A percentile compares a stretch with the other conserved stretches of the same genome.
phyloP scores from a whole-genome alignment of 148 eudicot genomes.

The Persicaria maculosa region DNA sequence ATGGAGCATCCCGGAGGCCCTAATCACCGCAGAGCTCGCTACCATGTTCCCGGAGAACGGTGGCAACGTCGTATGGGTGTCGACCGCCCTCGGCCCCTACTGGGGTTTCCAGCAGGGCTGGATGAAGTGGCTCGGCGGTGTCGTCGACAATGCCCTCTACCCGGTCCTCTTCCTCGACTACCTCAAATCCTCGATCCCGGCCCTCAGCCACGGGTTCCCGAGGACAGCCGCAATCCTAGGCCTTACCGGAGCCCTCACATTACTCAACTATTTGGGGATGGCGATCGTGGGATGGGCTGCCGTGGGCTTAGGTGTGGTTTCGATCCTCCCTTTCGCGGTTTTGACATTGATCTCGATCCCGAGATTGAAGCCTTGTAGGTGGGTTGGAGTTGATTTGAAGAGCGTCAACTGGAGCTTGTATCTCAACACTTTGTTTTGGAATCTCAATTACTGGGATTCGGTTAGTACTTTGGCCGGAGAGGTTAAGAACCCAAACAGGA shows the following conservation, averaged over 20 bases:
- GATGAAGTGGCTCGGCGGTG: constrained; percentile 41
- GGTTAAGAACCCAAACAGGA: constrained; percentile 51
- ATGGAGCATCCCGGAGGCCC: constrained; percentile 44
- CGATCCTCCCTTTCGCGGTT: constrained; percentile 23
- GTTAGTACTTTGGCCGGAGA: constrained; percentile 86
- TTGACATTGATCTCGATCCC: constrained; percentile 16
- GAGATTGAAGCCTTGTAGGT: constrained; percentile 18
- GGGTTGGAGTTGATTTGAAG: constrained; percentile 26
- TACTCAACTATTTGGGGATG: constrained; percentile 38
- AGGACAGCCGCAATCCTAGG: constrained; percentile 21
- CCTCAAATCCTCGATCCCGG: constrained; percentile 33
- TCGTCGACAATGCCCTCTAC: constrained; percentile 38
- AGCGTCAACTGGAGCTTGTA: constrained; percentile 35
- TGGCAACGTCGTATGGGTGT: constrained; percentile 45
- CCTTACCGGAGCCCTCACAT: constrained; percentile 26
- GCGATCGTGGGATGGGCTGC: constrained; percentile 35
- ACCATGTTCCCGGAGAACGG: constrained; percentile 48
- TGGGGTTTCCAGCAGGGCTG: constrained; percentile 43
- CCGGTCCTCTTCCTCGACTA: constrained; percentile 42
- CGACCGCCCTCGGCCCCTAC: constrained; percentile 31
- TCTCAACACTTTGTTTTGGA: constrained; percentile 83
- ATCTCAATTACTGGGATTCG: constrained; percentile 80
- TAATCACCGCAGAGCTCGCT: constrained; percentile 42
- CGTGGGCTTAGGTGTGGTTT: constrained; percentile 23
- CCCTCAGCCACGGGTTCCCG: constrained; percentile 20